Base-by-base conservation (phyloP, 192 early-diverging fungal genomes). In the Coemansia sp. region DNA sequence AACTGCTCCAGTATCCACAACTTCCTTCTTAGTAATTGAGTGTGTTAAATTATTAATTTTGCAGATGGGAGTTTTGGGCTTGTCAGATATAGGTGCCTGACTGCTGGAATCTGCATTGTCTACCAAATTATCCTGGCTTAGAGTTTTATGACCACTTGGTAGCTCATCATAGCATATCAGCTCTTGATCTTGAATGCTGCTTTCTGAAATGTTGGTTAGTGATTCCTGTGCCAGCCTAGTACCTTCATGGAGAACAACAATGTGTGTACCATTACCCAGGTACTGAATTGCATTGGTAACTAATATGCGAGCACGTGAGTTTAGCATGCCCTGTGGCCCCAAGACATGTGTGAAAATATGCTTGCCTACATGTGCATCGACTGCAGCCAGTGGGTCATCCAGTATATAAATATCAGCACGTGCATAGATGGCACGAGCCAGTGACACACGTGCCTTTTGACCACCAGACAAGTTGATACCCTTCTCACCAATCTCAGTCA, bases 301-400 rank as follows among this genome's bases (percentile, higher is more conserved):
- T 1, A 85, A 68, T 1, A 88, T 68, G 2, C 80, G 79, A 5
- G 85, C 81, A 8, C 81, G 61, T 8, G 48, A 43, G 18, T 58
- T 56, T 16, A 85, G 60, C 23, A 83, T 28, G 5, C 82, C 82
- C 31, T 69, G 60, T 46, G 64, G 61, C 16, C 65, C 75, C 30
- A 84, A 57, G 7, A 79, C 80, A 19, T 83, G 80, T 0, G 80
- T 75, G 44, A 85, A 85, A 0, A 86, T 67, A 14, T 78, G 71
- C 43, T 84, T 81, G 29, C 80, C 82, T 3, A 85, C 83, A 57
- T 84, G 82, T 3, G 84, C 75, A 57, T 84, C 85, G 2, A 86
- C 83, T n/a, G 89, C 87, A 23, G 87, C 75, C 27, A 89, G 68
- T 7, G 87, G 85, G 45, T 92, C 89, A 50, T 90, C 89, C 23